Evolutionary conservation across 805 yeast genomes (phyloP).

Genomic region (Grigorovia humatica): DNA sequence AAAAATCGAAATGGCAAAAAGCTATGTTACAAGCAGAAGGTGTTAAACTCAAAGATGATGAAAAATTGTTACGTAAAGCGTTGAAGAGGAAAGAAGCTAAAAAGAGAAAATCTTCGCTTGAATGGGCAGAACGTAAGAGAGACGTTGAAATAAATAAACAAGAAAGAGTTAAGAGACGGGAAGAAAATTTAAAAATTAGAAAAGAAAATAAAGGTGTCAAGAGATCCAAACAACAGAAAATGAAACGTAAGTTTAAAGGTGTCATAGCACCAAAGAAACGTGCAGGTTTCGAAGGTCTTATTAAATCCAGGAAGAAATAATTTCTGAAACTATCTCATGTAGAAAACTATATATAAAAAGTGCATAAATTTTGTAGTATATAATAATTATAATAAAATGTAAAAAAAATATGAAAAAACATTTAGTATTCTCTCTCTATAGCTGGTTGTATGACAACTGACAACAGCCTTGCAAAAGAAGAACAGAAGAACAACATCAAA

Average conservation of each 20-base stretch:
- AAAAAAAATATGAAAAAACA: neutral
- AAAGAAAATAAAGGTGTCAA: slow-evolving; percentile 77
- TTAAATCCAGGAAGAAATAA: slow-evolving; percentile 25
- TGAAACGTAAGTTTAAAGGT: slow-evolving; percentile 50
- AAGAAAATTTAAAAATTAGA: slow-evolving; percentile 79
- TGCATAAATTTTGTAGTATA: neutral
- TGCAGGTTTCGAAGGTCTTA: slow-evolving; percentile 88
- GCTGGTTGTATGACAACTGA: no score
- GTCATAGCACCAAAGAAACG: slow-evolving; percentile 40
- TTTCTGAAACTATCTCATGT: neutral
- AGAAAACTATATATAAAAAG: neutral
- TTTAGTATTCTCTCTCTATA: no score
- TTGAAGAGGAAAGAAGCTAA: slow-evolving; percentile 71
- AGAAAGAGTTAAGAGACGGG: slow-evolving; percentile 77
- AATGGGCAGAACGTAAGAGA: slow-evolving; percentile 87
- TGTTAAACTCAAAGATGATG: slow-evolving; percentile 79
- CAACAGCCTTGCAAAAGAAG: no score
- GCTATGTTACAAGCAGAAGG: slow-evolving; percentile 86
- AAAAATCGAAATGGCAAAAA: slow-evolving; percentile 76
- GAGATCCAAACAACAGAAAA: slow-evolving; percentile 61
- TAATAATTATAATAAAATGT: neutral
- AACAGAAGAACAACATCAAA: no score
- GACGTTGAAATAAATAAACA: slow-evolving; percentile 64
- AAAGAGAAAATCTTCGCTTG: slow-evolving; percentile 77
- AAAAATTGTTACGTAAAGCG: slow-evolving; percentile 74